Evolutionary conservation across 768 basidiomycete species (phyloP), one percentile per base, ranked within the genome.

Genomic region (Saitozyma sp.): DNA sequence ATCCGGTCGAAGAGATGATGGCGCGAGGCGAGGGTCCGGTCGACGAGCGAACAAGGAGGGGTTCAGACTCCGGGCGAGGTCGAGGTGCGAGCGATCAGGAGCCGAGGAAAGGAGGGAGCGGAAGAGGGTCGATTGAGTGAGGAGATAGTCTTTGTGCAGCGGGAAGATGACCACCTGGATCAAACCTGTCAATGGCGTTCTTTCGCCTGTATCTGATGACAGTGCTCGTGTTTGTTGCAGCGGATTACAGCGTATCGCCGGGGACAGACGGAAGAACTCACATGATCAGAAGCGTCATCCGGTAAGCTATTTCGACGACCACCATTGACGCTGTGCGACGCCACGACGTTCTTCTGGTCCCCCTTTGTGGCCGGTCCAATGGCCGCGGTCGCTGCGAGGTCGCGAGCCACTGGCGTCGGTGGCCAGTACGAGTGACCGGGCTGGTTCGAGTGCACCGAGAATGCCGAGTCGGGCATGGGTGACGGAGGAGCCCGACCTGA

Each of bases 131-230:
- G 91, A 92, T 77, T 92, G 90, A 16, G 89, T 86, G n/a, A 86
- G 85, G 50, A 95, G 84, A 72, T 88, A 91, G 74, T 90, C 89
- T 65, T 85, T 83, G 71, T 95, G 92, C 37, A 92, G 81, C 11
- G 67, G 68, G 58, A 76, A 75, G 11, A 67, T 64, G 39, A 76
- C 54, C 45, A 70, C 63, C 71, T 75, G 56, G 11, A 29, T 56
- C 6, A 37, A 50, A 13, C 7, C 43, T 17, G 43, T 9, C 16
- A 42, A 52, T 41, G 40, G 29, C 41, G 8, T 6, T 14, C 48
- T 43, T 13, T 29, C 10, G 8, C 57, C 19, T 50, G 17, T 38
- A 58, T 19, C 52, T 42, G 11, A 38, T 11, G 29, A 29, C 29
- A 2, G 2, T 2, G 2, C 29, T 29, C 29, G 2, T 29, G 29